Base-by-base conservation (phyloP, 2,329 filamentous ascomycete species). In the Neonectria magnoliae region DNA sequence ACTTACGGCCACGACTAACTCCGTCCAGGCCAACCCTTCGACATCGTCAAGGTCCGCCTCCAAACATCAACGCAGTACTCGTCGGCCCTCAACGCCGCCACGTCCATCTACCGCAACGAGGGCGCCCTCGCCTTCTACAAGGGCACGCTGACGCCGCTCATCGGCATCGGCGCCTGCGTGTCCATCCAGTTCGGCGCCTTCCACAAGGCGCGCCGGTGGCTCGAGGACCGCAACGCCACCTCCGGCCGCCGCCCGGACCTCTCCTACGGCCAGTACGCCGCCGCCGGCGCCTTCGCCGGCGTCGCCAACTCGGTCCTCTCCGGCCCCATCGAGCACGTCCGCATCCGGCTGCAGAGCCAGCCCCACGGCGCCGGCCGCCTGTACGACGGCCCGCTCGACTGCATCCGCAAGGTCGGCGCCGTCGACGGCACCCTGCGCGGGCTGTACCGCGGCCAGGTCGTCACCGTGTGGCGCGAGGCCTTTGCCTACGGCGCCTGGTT, bases 181-280 rank as follows among this genome's bases (percentile, higher is more conserved):
- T 98, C 94, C n/a, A 91, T 99, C 74, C 96, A 99, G 84, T 99
- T 99, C 80, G 96, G 94, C 68, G 96, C 92, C 74, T 99, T 98
- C 86, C 94, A 98, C 84, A 91, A 92, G 76, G 94, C 95, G 9
- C 92, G 93, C 65, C 93, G 96, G 64, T 91, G 88, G 75, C 90
- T 99, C 77, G 95, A 98, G 82, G 83, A 87, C 48, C 85, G 87
- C 70, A 97, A 97, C 81, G 78, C 87, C 88, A 78, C 82, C 85
- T 84, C 50, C 67, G 77, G 77, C 71, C 82, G 90, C 44, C 85
- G 66, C 13, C 64, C 78, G 53, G 83, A 85, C 25, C 88, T 98
- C 31, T 88, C 87, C 22, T 97, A 97, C 81, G 79, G 82, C 1
- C 93, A 99, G 81, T 98, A 97, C 86, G 98, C 94, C 81, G 85